phyloP scores from a whole-genome alignment of 2,329 filamentous ascomycete genomes.

The Berkeleyomyces rouxiae region DNA sequence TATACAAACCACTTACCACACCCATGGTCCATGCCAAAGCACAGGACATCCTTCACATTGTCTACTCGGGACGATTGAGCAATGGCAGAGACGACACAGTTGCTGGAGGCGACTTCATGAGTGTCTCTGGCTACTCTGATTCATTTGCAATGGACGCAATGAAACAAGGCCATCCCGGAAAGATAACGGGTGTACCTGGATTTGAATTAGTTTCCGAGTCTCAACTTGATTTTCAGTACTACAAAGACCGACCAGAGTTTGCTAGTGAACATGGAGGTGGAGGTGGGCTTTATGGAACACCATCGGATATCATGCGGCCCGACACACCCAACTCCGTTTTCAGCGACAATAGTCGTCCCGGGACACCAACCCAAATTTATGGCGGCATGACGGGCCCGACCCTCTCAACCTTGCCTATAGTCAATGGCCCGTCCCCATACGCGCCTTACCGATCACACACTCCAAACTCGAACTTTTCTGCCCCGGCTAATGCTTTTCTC shows the following conservation, averaged over 20 bases:
- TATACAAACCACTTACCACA: conserved; percentile 78
- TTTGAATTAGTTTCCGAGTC: conserved; percentile 84
- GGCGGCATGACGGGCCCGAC: conserved; percentile 16
- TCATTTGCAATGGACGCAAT: conserved; percentile 69
- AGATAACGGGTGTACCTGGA: conserved; percentile 37
- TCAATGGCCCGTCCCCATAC: conserved; percentile 9
- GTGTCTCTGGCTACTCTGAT: conserved; percentile 62
- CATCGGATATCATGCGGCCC: conserved; percentile 41
- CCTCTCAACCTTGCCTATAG: conserved; percentile 7
- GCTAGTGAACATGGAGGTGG: conserved; percentile 60
- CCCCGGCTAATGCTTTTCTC: conserved; percentile 13
- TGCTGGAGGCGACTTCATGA: conserved; percentile 37
- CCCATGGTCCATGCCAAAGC: conserved; percentile 92
- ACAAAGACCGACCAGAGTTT: conserved; percentile 80
- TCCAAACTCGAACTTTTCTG: conserved; percentile 5
- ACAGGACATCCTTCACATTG: conserved; percentile 66
- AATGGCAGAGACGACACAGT: conserved; percentile 38
- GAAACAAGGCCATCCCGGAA: conserved; percentile 36
- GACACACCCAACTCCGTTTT: conserved; percentile 40
- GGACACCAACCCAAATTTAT: conserved; percentile 25
- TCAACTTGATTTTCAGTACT: conserved; percentile 79
- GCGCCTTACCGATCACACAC: conserved; percentile 16
- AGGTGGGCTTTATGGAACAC: conserved; percentile 46
- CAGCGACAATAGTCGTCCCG: conserved; percentile 31
- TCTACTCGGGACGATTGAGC: conserved; percentile 67